Conservation (phyloP, 306 rosid genomes). For the Phaseolus lunatus region DNA sequence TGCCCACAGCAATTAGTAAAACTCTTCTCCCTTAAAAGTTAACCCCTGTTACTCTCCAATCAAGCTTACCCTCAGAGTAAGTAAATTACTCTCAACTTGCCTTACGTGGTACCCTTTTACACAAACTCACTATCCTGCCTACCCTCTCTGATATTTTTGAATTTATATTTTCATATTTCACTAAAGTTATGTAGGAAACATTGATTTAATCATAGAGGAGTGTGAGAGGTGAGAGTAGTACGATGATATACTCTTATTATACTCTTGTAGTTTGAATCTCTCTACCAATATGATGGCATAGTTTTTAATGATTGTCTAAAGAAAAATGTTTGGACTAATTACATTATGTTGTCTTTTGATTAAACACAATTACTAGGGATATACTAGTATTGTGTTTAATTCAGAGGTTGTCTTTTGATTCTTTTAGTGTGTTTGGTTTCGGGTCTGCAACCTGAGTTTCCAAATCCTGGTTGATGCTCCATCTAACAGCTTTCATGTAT, state of each 20-base stretch:
- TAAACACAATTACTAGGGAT: no score
- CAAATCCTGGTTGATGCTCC: no score
- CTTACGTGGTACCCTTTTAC: neutral
- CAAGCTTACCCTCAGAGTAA: neutral
- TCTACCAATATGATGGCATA: neutral
- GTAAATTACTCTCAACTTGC: neutral
- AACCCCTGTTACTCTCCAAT: neutral
- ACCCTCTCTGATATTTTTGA: neutral
- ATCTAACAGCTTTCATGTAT: no score
- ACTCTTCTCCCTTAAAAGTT: neutral
- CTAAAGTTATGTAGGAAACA: neutral
- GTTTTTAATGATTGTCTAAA: neutral
- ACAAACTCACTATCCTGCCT: neutral
- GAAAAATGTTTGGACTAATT: neutral
- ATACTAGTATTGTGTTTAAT: conserved; percentile 1
- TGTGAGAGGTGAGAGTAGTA: neutral
- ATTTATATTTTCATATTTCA: neutral
- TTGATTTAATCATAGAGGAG: neutral
- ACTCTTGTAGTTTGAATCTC: neutral
- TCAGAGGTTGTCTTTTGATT: neutral
- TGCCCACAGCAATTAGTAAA: neutral
- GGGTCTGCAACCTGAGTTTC: no score
- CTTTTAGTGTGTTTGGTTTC: neutral
- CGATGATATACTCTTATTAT: neutral
- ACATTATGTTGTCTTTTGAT: no score